phyloP scores from a whole-genome alignment of 495 filamentous ascomycete species.

The Delitschia confertaspora region DNA sequence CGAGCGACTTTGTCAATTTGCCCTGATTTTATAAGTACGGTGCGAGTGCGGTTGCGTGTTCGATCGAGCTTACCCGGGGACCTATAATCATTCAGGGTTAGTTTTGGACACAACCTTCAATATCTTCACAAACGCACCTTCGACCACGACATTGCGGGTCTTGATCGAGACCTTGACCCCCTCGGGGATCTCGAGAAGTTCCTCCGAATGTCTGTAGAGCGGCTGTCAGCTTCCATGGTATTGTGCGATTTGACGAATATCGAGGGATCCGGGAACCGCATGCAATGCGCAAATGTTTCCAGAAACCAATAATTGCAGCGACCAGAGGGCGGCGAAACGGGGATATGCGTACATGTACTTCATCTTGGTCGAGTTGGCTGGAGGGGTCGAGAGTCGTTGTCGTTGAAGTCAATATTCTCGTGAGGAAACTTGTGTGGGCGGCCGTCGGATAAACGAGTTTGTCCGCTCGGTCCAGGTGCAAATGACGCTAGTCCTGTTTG shows the following conservation, averaged over 20 bases:
- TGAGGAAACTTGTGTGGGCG: slow-evolving; percentile 2
- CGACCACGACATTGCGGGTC: slow-evolving; percentile 88
- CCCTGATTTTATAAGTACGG: slow-evolving; percentile 39
- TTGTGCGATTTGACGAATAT: background rate
- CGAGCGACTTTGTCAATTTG: slow-evolving; percentile 92
- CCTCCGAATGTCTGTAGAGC: slow-evolving; percentile 85
- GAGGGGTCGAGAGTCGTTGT: slow-evolving; percentile 15
- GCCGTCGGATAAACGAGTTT: slow-evolving; percentile 16
- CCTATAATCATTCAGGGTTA: slow-evolving; percentile 1
- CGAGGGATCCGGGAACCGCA: background rate
- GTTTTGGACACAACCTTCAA: background rate
- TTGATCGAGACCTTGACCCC: slow-evolving; percentile 90
- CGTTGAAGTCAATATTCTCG: slow-evolving; percentile 11
- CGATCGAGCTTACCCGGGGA: slow-evolving; percentile 21
- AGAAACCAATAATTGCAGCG: no score
- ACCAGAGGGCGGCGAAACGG: background rate
- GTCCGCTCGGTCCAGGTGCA: no score
- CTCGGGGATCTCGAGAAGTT: slow-evolving; percentile 87
- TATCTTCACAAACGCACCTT: slow-evolving; percentile 73
- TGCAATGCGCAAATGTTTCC: background rate
- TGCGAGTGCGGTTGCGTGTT: background rate
- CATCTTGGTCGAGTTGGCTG: slow-evolving; percentile 21
- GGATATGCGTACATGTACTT: slow-evolving; percentile 26
- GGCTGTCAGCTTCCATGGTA: slow-evolving; percentile 9
- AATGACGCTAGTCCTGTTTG: no score